Conservation (phyloP, 305 asterid genomes). For the Stenogyne calaminthoides region DNA sequence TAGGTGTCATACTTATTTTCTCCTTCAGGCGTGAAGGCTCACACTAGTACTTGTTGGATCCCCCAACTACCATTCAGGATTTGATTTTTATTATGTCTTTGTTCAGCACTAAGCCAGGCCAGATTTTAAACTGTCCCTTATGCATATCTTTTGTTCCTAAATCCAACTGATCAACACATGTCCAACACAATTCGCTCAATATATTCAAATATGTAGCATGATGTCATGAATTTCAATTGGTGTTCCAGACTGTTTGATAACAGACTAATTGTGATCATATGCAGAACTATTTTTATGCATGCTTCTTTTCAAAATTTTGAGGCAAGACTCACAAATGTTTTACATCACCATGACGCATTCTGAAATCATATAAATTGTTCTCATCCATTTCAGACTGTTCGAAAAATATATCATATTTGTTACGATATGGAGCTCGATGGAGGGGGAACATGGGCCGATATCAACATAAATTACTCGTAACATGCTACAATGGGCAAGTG, state of each 20-base stretch:
- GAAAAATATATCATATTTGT: neutral
- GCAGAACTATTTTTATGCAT: neutral
- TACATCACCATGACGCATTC: neutral
- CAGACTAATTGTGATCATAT: neutral
- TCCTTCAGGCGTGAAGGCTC: constrained; percentile 49
- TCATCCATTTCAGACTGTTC: neutral
- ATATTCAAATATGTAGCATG: constrained; percentile 5
- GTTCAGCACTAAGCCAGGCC: constrained; percentile 87
- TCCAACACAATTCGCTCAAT: constrained; percentile 29
- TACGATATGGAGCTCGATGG: no score
- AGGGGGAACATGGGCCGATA: no score
- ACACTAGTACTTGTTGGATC: constrained; percentile 48
- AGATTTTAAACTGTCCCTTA: constrained; percentile 91
- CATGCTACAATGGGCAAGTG: no score
- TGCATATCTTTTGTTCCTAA: constrained; percentile 72
- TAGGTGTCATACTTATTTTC: constrained; percentile 48
- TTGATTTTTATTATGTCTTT: constrained; percentile 55
- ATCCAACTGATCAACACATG: constrained; percentile 73
- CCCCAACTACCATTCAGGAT: constrained; percentile 34
- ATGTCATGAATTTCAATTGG: neutral
- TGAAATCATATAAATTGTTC: neutral
- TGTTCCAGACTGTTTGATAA: neutral
- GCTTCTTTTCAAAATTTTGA: neutral
- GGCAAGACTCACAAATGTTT: neutral
- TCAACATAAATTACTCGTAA: no score